phyloP scores from a whole-genome alignment of 805 yeast genomes.

The Naumovozyma baii region DNA sequence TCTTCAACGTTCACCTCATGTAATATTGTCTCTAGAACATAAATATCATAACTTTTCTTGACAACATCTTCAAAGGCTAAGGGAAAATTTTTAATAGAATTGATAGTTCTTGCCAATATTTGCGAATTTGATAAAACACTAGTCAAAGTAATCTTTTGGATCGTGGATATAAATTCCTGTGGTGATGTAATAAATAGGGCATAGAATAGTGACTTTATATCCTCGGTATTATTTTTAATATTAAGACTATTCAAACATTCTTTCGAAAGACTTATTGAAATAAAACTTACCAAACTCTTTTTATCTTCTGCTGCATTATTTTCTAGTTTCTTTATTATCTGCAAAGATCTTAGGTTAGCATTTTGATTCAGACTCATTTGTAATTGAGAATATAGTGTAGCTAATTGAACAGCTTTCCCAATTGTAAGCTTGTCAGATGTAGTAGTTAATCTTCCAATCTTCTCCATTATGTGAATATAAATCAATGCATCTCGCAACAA shows the following conservation, averaged over 20 bases:
- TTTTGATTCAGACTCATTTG: constrained; percentile 18
- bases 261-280: constrained; percentile 11
- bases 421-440: constrained; percentile 3
- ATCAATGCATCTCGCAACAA: constrained; percentile 24
- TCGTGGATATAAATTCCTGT: constrained; percentile 14
- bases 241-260: constrained; percentile 9
- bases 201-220: constrained; percentile 6
- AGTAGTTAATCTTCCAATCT: constrained; percentile 10
- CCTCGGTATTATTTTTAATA: constrained; percentile 5
- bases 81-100: constrained; percentile 22
- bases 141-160: constrained; percentile 19
- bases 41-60: constrained; percentile 10
- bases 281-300: constrained; percentile 13
- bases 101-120: constrained; percentile 19
- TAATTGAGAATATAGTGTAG: constrained; percentile 23
- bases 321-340: constrained; percentile 20
- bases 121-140: constrained; percentile 14
- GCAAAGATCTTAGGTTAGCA: constrained; percentile 20
- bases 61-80: constrained; percentile 15
- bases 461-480: constrained; percentile 20
- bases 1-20: constrained; percentile 6
- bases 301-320: constrained; percentile 14
- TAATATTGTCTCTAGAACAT: constrained; percentile 13
- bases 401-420: constrained; percentile 13
- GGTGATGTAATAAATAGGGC: constrained; percentile 18